Conservation (phyloP, 371 early-diverging fungal species). For the Zopfochytrium polystomum region DNA sequence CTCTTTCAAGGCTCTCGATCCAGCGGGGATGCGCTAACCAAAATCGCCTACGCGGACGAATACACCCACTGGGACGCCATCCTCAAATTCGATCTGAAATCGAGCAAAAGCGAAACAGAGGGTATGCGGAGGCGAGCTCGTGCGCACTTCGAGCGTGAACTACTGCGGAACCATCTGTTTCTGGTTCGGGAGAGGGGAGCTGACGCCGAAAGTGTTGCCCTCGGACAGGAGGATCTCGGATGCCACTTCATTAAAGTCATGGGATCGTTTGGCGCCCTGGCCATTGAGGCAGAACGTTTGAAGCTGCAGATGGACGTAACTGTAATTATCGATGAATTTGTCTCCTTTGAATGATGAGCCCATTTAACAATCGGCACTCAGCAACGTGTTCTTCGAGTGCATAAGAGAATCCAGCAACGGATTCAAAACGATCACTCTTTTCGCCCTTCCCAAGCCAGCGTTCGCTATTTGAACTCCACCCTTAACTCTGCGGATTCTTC, state of each 20-base stretch:
- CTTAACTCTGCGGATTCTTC: too few relatives aligned
- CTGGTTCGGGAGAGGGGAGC: conserved; percentile 43
- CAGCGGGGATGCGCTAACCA: conserved; percentile 34
- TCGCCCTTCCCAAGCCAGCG: conserved; percentile 10
- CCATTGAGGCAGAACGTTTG: conserved; percentile 50
- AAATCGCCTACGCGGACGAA: conserved; percentile 30
- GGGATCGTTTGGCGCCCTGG: conserved; percentile 47
- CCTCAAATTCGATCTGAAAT: conserved; percentile 15
- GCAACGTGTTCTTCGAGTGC: conserved; percentile 2
- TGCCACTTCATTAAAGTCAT: conserved; percentile 47
- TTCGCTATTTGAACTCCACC: too few relatives aligned
- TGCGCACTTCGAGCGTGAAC: conserved; percentile 22
- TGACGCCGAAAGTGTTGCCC: not conserved
- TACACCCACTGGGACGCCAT: conserved; percentile 38
- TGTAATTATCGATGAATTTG: not conserved
- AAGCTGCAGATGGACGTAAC: conserved; percentile 43
- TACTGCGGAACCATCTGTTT: conserved; percentile 40
- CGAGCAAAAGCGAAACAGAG: conserved; percentile 4
- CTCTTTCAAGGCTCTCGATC: conserved; percentile 11
- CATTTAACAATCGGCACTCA: not conserved
- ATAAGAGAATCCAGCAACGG: not conserved
- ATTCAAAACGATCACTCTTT: not conserved
- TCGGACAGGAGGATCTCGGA: conserved; percentile 8
- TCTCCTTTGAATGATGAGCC: not conserved
- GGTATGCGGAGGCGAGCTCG: conserved; percentile 5